Evolutionary conservation across 2,329 filamentous ascomycete species (phyloP), one percentile per base, ranked within the genome.

Genomic region (Xenoacremonium recifei): DNA sequence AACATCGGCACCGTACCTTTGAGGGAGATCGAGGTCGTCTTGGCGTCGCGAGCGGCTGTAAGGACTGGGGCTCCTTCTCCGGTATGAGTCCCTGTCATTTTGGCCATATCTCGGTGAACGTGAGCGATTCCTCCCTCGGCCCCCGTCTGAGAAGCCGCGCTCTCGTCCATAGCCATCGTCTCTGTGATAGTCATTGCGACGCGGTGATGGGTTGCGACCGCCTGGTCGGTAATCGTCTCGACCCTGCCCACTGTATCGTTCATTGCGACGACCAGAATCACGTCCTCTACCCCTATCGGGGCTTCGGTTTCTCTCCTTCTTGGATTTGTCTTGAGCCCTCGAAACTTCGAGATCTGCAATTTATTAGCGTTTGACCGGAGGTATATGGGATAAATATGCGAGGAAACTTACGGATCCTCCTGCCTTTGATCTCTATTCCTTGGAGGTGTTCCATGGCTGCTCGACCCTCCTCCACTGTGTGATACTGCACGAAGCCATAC

Each of bases 401-500:
- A n/a, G 29, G 30, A 11, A 11, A 73, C 90, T 80, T 73, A 96
- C 92, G 90, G 61, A 97, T 95, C 63, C 90, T 90, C 51, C 91
- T 85, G n/a, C 91, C 92, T 59, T 88, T 81, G 27, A 97, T 82
- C 50, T 89, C 80, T 30, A 82, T 79, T 9, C 88, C 89, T 65
- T 97, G 89, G 47, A 96, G 82, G 25, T 77, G 76, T 25, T 86
- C 75, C 54, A 97, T 77, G 4, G 92, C 92, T 34, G 76, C 74
- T 42, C 79, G 74, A 50, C 90, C 95, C 58, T 92, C 85, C 3
- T 78, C 74, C 4, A 83, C 71, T 21, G 89, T 84, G 51, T 96
- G 77, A 53, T 95, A 99, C 62, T 97, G 93, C 25, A 97, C 90
- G 61, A 97, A 99, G 2, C 93, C 93, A 66, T 96, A 97, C 2